Conservation (phyloP, 345 rosid genomes). For the Eucalyptus curtisii region DNA sequence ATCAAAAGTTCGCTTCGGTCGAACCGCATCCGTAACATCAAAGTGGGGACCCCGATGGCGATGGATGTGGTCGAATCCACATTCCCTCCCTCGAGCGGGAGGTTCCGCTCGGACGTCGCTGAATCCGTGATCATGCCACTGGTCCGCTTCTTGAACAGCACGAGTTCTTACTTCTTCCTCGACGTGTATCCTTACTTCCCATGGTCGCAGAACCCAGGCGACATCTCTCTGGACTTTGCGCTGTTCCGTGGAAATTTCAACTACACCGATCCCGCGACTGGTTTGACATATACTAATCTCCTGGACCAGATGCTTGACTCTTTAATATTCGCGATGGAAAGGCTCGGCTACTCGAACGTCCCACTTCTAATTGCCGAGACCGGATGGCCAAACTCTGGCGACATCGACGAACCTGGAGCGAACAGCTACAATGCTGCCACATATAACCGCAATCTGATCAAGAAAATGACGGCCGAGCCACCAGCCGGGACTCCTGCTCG, state of each 20-base stretch:
- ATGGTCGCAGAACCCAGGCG: slow-evolving; percentile 37
- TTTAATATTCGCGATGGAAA: slow-evolving; percentile 39
- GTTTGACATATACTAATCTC: slow-evolving; percentile 47
- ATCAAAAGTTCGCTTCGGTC: slow-evolving; percentile 31
- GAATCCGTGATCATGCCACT: slow-evolving; percentile 36
- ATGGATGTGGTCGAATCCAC: slow-evolving; percentile 47
- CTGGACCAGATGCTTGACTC: slow-evolving; percentile 85
- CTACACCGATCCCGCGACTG: slow-evolving; percentile 43
- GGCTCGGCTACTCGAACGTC: slow-evolving; percentile 41
- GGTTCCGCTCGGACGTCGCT: slow-evolving; percentile 42
- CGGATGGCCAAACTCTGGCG: slow-evolving; percentile 80
- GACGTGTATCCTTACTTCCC: slow-evolving; percentile 80
- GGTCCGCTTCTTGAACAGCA: slow-evolving; percentile 49
- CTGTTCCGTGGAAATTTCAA: slow-evolving; percentile 25
- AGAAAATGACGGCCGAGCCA: slow-evolving; percentile 27
- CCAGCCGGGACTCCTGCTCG: slow-evolving; percentile 67
- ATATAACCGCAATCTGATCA: slow-evolving; percentile 58
- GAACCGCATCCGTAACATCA: slow-evolving; percentile 33
- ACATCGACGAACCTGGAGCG: slow-evolving; percentile 54
- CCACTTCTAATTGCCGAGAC: slow-evolving; percentile 58
- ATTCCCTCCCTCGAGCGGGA: slow-evolving; percentile 61
- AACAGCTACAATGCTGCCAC: slow-evolving; percentile 60
- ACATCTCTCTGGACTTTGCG: slow-evolving; percentile 30
- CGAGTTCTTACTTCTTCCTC: slow-evolving; percentile 56
- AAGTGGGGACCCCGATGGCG: slow-evolving; percentile 65